Base-by-base conservation (phyloP, 768 basidiomycete species). In the Inosperma sp. region DNA sequence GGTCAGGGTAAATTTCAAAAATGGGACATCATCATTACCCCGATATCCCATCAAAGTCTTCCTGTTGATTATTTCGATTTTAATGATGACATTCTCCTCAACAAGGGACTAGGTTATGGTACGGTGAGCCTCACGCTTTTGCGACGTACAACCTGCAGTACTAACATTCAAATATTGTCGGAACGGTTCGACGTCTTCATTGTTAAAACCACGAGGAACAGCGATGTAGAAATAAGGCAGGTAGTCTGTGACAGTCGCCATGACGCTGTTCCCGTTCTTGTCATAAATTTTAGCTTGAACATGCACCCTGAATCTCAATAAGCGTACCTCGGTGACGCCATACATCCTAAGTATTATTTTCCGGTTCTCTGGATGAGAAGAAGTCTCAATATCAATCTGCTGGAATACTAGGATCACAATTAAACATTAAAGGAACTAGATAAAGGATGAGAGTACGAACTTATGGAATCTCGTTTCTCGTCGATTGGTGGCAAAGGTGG, bases 181-280 rank as follows among this genome's bases (percentile, higher is more conserved):
- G 60, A 99, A 84, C 0, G 84, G 67, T 3, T 70, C 71, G 2
- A 86, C 61, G 58, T 97, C 93, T 14, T 78, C 74, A 26, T 76
- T 71, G 25, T 74, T 69, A 56, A 97, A 93, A 0, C 93, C 93
- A 14, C 86, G 80, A 26, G 96, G 96, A 25, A 85, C 80, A 3
- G 90, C 76, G 34, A 98, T 70, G 60, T 93, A 99, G 68, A 99
- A 96, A 67, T 99, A 98, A 0, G 96, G 95, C 42, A 82, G 67
- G 64, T 96, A 97, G 27, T 83, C 82, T 2, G 77, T 83, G 43
- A 99, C 77, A 54, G 86, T 81, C 3, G 84, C 86, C 13, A 97
- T 76, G 2, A 98, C 88, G 50, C 94, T 97, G 64, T 98, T 80
- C 0, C 95, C 95, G 2, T 72, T 76, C 88, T 94, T 51, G 14